Evolutionary conservation across 257 asterid species (phyloP).

Genomic region (Schizonepeta tenuifolia): DNA sequence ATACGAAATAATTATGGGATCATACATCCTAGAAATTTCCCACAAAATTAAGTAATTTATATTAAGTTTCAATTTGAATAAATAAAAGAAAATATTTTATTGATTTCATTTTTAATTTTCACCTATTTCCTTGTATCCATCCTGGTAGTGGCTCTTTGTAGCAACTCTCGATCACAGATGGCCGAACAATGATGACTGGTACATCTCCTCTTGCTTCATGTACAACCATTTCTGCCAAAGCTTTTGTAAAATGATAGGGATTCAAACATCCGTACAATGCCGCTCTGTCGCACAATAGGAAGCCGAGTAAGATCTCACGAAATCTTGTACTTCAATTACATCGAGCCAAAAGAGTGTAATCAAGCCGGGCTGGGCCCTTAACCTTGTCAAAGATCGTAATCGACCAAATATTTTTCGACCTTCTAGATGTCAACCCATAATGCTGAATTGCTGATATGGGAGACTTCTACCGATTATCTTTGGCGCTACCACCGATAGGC

Average conservation of each 20-base stretch:
- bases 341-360: no score
- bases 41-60: background rate
- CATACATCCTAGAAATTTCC: slow-evolving; percentile 20
- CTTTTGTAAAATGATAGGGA: slow-evolving; percentile 39
- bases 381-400: no score
- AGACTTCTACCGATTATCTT: no score
- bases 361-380: no score
- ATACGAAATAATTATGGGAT: slow-evolving; percentile 31
- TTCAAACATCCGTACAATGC: slow-evolving; percentile 30
- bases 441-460: no score
- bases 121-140: slow-evolving; percentile 49
- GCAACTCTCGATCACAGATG: slow-evolving; percentile 31
- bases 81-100: background rate
- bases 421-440: no score
- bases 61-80: background rate
- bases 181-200: slow-evolving; percentile 38
- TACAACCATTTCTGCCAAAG: slow-evolving; percentile 40
- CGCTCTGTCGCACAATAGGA: background rate
- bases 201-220: slow-evolving; percentile 31
- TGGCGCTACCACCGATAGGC: no score
- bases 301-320: no score
- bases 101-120: background rate
- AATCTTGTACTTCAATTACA: no score
- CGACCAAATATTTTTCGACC: no score
- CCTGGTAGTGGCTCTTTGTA: slow-evolving; percentile 36